phyloP scores from a whole-genome alignment of 495 filamentous ascomycete species.

The Daldinia decipiens region DNA sequence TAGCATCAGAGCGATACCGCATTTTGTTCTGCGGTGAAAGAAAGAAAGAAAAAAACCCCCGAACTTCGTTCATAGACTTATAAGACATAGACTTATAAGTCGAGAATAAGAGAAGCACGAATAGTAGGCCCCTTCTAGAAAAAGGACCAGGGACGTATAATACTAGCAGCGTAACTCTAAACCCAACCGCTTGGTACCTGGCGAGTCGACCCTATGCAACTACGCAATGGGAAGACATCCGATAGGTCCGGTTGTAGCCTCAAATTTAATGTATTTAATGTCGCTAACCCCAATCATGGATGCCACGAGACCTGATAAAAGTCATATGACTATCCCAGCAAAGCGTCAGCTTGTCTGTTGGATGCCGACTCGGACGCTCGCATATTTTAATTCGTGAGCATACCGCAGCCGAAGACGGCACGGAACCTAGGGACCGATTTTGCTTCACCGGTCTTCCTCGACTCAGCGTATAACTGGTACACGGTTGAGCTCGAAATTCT shows the following conservation, averaged over 20 bases:
- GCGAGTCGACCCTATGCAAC: slow-evolving; percentile 18
- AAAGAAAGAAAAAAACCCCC: background rate
- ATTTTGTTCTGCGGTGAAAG: slow-evolving; percentile 3
- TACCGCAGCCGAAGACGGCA: slow-evolving; percentile 22
- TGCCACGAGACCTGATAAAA: slow-evolving; percentile 26
- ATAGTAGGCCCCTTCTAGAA: slow-evolving; percentile 8
- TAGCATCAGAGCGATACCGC: slow-evolving; percentile 30
- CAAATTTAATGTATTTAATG: slow-evolving; percentile 2
- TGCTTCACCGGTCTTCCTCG: slow-evolving; percentile 5
- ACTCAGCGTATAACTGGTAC: background rate
- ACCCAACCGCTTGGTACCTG: slow-evolving; percentile 36
- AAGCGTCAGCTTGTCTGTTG: slow-evolving; percentile 1
- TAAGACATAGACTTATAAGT: slow-evolving; percentile 1
- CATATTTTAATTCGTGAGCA: slow-evolving; percentile 20
- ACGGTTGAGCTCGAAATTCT: slow-evolving; percentile 1
- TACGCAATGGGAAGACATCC: slow-evolving; percentile 20
- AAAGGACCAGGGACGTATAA: background rate
- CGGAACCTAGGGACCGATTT: background rate
- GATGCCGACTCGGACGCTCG: slow-evolving; percentile 15
- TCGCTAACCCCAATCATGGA: slow-evolving; percentile 13
- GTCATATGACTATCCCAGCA: slow-evolving; percentile 26
- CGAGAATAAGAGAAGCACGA: slow-evolving; percentile 2
- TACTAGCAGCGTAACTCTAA: slow-evolving; percentile 27
- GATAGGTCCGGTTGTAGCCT: slow-evolving; percentile 25
- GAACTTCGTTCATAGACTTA: slow-evolving; percentile 1